These are phyloP conservation scores for Pholiota adiposa DNA, from an alignment of 1,284 basidiomycete genomes.

Conservation along the genomic window DNA sequence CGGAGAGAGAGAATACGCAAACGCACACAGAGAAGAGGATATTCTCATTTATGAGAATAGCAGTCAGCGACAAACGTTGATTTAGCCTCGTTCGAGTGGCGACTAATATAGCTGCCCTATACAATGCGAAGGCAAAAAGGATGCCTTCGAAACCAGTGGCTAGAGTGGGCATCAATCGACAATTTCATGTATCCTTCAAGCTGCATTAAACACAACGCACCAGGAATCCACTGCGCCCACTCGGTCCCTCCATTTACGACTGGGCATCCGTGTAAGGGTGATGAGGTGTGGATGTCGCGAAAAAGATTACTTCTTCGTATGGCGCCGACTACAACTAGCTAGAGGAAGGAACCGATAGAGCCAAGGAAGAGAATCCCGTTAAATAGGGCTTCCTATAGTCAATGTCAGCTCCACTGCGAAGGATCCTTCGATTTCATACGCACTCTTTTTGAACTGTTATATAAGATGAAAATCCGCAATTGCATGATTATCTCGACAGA, in stretches of 20 bases:
- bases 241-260: slow-evolving; percentile 44
- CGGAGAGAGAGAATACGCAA: slow-evolving; percentile 21
- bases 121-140: slow-evolving; percentile 43
- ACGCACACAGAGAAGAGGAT: slow-evolving; percentile 43
- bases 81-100: slow-evolving; percentile 26
- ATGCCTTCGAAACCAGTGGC: slow-evolving; percentile 23
- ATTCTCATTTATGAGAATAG: slow-evolving; percentile 42
- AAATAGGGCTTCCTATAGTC: slow-evolving; percentile 34
- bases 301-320: slow-evolving; percentile 34
- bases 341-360: slow-evolving; percentile 41
- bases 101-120: slow-evolving; percentile 34
- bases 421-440: background rate
- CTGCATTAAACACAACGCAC: slow-evolving; percentile 19
- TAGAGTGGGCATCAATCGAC: too few relatives aligned
- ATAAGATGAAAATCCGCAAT: slow-evolving; percentile 42
- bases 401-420: background rate
- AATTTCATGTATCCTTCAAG: too few relatives aligned
- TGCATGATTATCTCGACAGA: slow-evolving; percentile 47
- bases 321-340: slow-evolving; percentile 38
- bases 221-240: slow-evolving; percentile 48
- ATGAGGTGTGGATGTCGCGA: slow-evolving; percentile 27
- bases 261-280: slow-evolving; percentile 44
- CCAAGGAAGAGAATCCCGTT: slow-evolving; percentile 38
- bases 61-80: slow-evolving; percentile 31
- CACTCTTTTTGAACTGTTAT: slow-evolving; percentile 39